Conservation (phyloP, 2,329 filamentous ascomycete genomes). For the Claviceps paspali region DNA sequence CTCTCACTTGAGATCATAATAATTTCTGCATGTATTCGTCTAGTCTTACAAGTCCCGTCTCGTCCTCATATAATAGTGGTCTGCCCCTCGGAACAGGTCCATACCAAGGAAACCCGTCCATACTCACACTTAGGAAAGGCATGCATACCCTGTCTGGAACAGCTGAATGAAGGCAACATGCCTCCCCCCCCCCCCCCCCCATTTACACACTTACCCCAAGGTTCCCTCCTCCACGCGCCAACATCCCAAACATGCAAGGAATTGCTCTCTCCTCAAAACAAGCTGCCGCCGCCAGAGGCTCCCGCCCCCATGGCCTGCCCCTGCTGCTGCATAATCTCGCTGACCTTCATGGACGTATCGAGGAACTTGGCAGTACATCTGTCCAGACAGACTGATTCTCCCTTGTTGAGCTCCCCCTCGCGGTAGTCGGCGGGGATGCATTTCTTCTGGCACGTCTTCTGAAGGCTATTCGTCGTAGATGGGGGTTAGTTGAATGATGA, state of each 20-base stretch:
- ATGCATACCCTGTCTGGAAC: no score
- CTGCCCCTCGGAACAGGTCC: not conserved
- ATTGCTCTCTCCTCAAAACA: constrained; percentile 13
- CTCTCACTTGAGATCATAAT: not conserved
- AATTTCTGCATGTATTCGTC: not conserved
- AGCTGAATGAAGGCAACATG: no score
- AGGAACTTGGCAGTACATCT: constrained; percentile 97
- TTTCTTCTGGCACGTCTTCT: constrained; percentile 82
- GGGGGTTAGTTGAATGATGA: no score
- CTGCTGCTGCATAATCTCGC: constrained; percentile 88
- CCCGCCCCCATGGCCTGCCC: constrained; percentile 48
- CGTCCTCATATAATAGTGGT: no score
- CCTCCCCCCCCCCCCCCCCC: no score
- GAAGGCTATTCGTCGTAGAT: constrained; percentile 61
- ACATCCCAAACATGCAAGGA: no score
- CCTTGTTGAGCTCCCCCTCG: constrained; percentile 95
- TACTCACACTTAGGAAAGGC: not conserved
- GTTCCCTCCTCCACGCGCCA: no score
- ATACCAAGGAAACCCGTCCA: not conserved
- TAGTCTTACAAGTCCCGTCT: not conserved
- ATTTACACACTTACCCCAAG: no score
- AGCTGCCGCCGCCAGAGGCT: constrained; percentile 17
- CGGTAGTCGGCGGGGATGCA: constrained; percentile 88
- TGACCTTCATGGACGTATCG: constrained; percentile 95
- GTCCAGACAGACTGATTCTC: constrained; percentile 95